Percentiles rank a stretch among this genome's conserved stretches.
Conservation (phyloP, 768 basidiomycete genomes). For the Flagelloscypha sp. region DNA sequence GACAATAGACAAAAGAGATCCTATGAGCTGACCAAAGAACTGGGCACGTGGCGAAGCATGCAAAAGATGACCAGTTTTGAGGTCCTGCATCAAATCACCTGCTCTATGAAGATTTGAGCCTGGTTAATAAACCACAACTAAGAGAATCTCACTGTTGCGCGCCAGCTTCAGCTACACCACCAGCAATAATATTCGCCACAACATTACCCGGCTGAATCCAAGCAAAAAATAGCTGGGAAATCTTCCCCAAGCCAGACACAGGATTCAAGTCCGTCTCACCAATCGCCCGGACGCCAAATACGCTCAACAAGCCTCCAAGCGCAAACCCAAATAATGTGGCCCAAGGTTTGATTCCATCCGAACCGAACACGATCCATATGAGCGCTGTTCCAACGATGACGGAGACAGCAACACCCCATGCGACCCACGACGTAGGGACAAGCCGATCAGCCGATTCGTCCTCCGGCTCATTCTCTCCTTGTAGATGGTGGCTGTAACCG, state of each 20-base stretch:
- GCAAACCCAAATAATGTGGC: slow-evolving; percentile 81
- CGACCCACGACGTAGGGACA: slow-evolving; percentile 75
- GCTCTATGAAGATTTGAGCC: slow-evolving; percentile 43
- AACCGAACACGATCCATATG: slow-evolving; percentile 85
- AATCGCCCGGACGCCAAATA: slow-evolving; percentile 88
- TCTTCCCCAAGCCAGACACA: slow-evolving; percentile 88
- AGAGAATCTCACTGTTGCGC: slow-evolving; percentile 64
- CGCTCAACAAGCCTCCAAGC: slow-evolving; percentile 74
- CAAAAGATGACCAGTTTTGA: slow-evolving; percentile 94
- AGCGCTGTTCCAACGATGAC: slow-evolving; percentile 63
- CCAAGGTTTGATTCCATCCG: slow-evolving; percentile 92
- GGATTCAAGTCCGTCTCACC: slow-evolving; percentile 95
- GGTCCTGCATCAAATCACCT: slow-evolving; percentile 96
- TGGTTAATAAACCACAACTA: neutral
- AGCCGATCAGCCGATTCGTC: slow-evolving; percentile 71
- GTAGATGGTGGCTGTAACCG: slow-evolving; percentile 17
- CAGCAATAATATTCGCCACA: slow-evolving; percentile 96
- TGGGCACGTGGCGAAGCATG: slow-evolving; percentile 88
- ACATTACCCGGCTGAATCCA: slow-evolving; percentile 92
- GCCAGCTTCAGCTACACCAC: slow-evolving; percentile 94
- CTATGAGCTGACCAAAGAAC: slow-evolving; percentile 90
- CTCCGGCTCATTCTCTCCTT: slow-evolving; percentile 45
- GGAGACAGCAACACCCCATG: slow-evolving; percentile 54
- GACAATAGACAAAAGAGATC: slow-evolving; percentile 79
- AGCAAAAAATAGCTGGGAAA: slow-evolving; percentile 90